Conservation (phyloP, 257 asterid species). For the Scutellaria galericulata region DNA sequence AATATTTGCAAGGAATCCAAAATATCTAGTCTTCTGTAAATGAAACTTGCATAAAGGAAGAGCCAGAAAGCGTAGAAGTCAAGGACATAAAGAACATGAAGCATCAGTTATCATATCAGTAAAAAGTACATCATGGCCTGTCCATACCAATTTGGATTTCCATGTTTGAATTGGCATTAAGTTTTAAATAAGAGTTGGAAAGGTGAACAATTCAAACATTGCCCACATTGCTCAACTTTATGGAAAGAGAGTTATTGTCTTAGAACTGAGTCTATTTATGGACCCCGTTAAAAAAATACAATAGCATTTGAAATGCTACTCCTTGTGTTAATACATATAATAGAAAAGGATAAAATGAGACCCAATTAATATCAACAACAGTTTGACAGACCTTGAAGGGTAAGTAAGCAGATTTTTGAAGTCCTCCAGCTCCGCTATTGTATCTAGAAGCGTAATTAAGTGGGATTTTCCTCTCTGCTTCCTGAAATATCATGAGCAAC, state of each 20-base stretch:
- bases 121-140: background rate
- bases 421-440: conserved; percentile 69
- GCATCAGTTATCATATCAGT: background rate
- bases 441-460: conserved; percentile 89
- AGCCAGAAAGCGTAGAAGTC: background rate
- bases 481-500: conserved; percentile 56
- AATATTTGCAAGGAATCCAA: background rate
- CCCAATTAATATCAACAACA: conserved; percentile 29
- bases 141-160: conserved; percentile 3
- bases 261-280: background rate
- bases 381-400: conserved; percentile 79
- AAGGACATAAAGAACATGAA: background rate
- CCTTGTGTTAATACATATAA: background rate
- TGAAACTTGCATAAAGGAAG: background rate
- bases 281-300: background rate
- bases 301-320: background rate
- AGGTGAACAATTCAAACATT: background rate
- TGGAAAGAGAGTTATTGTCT: background rate
- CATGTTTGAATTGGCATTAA: background rate
- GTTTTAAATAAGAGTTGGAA: background rate
- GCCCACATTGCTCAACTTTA: background rate
- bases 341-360: background rate
- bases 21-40: background rate
- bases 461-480: conserved; percentile 99
- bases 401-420: conserved; percentile 86